These are phyloP conservation scores for Leccinum pachyderme DNA, from an alignment of 1,284 basidiomycete genomes.

Conservation along the genomic window DNA sequence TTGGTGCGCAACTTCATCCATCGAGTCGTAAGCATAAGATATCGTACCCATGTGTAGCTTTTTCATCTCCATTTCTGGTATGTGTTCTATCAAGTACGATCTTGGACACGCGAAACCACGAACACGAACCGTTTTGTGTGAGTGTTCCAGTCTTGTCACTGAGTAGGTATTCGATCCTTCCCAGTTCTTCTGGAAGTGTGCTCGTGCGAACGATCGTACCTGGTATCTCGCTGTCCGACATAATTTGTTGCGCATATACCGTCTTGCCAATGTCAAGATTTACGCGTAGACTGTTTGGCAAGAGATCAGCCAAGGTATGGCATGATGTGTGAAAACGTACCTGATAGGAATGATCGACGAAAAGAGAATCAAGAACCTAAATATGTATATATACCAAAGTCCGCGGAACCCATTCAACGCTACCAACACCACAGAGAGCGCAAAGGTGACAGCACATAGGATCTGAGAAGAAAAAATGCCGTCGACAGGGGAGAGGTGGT, in stretches of 20 bases:
- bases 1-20: slow-evolving; percentile 96
- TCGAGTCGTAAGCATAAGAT: slow-evolving; percentile 93
- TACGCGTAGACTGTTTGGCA: slow-evolving; percentile 75
- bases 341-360: slow-evolving; percentile 99
- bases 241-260: slow-evolving; percentile 94
- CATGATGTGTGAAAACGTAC: slow-evolving; percentile 42
- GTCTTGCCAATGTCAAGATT: slow-evolving; percentile 99
- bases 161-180: slow-evolving; percentile 92
- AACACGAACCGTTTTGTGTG: slow-evolving; percentile 85
- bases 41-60: slow-evolving; percentile 99
- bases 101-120: not conserved
- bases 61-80: slow-evolving; percentile 96
- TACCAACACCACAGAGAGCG: slow-evolving; percentile 86
- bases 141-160: slow-evolving; percentile 98
- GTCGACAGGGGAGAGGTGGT: too few species aligned
- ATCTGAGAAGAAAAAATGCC: slow-evolving; percentile 53
- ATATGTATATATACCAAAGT: slow-evolving; percentile 94
- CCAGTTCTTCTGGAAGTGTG: slow-evolving; percentile 96
- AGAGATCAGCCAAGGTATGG: slow-evolving; percentile 1
- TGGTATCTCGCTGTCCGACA: slow-evolving; percentile 90
- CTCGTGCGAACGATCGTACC: slow-evolving; percentile 95
- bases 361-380: slow-evolving; percentile 96
- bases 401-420: slow-evolving; percentile 97
- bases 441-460: slow-evolving; percentile 91
- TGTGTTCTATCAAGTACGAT: not conserved